Base-by-base conservation (phyloP, 805 yeast species). In the Pichia insulana region DNA sequence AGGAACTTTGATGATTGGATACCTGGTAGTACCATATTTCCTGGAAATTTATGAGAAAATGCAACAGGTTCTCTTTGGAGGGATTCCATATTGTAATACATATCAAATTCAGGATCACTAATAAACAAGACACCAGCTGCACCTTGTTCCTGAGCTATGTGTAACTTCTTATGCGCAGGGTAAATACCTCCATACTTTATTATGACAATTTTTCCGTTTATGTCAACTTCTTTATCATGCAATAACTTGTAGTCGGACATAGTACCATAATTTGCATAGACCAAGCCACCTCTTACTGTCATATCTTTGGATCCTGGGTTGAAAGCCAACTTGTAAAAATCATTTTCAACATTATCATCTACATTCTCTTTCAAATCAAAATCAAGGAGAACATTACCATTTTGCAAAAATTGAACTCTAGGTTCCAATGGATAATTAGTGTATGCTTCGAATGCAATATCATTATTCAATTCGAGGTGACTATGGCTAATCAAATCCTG, bases 21-120 rank as follows among this genome's bases (percentile, higher is more conserved):
- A 2, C 94, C 96, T 0, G 95, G 95, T 3, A 83, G 71, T 30
- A 84, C 57, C 3, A 87, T 74, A 58, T 88, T 92, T 8, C 97
- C 97, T 1, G 90, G 74, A 44, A 76, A 73, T 41, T 62, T 62
- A 43, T 80, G 76, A 0, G 80, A 70, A 30, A 52, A 50, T 0
- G 78, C 83, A 5, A 79, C 83, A 34, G 81, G 69, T 35, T 66
- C 70, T 38, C 74, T 68, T 52, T 74, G 74, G 26, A 82, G 73
- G 1, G 73, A 64, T 28, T 66, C 70, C 44, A 67, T 66, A 3
- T 62, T 53, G 41, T 64, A 67, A 16, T 52, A 59, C 16, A 53
- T 33, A 6, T 50, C 46, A 3, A 39, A 20, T 10, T 34, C 25
- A 2, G 71, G 69, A 32, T 69, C 73, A 36, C 75, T 67, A 13